Conservation (phyloP, 352 stramenopile species). For the Globisporangium middletonii region DNA sequence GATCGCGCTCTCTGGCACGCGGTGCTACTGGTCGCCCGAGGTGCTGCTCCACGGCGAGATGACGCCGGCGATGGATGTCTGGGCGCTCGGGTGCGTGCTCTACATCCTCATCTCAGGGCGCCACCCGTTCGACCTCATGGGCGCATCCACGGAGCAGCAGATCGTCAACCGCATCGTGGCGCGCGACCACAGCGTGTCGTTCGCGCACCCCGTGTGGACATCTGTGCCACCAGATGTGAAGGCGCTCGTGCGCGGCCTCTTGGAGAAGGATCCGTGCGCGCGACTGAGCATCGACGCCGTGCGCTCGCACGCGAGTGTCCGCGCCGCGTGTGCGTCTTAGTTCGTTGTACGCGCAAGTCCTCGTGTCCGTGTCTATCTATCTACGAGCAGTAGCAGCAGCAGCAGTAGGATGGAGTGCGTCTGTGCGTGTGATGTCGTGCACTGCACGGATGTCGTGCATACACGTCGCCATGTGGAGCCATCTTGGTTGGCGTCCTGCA, state of each 20-base stretch:
- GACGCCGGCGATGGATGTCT: conserved; percentile 83
- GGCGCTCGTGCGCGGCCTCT: conserved; percentile 50
- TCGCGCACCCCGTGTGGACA: conserved; percentile 50
- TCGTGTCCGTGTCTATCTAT: not conserved
- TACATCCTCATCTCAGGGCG: conserved; percentile 84
- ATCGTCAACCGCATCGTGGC: conserved; percentile 52
- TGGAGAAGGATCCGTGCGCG: conserved; percentile 61
- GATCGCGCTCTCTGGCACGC: conserved; percentile 63
- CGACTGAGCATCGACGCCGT: conserved; percentile 54
- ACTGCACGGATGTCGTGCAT: no score
- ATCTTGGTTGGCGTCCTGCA: no score
- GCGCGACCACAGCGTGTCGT: conserved; percentile 37
- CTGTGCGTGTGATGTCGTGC: no score
- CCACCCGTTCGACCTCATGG: conserved; percentile 84
- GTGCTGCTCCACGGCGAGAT: conserved; percentile 49
- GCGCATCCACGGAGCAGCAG: conserved; percentile 68
- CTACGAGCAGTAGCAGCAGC: not conserved
- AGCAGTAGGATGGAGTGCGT: no score
- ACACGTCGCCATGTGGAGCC: no score
- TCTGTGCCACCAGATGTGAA: conserved; percentile 48
- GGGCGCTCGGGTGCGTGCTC: conserved; percentile 82
- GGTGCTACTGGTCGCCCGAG: conserved; percentile 83
- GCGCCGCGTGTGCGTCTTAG: not conserved
- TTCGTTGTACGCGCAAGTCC: no score
- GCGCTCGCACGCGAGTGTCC: conserved; percentile 23